These are phyloP conservation scores for Hypoxylon intermedium DNA, from an alignment of 495 filamentous ascomycete species.

Conservation along the genomic window DNA sequence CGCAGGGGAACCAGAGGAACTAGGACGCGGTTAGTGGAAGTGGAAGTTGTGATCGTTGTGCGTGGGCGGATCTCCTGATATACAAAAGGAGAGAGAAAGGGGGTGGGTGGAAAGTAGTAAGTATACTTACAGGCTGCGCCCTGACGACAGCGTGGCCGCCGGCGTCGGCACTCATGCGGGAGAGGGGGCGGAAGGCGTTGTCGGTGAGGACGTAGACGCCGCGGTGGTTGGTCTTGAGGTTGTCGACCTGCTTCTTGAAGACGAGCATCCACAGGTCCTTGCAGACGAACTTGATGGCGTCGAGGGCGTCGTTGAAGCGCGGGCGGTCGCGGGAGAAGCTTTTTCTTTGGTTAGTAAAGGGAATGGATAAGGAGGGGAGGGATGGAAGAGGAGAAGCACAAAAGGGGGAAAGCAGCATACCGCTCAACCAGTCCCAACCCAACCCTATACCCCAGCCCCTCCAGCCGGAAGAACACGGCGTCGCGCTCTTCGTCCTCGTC, in stretches of 20 bases:
- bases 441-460: constrained; percentile 86
- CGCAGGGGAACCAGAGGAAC: constrained; percentile 96
- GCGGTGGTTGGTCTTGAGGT: constrained; percentile 97
- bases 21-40: constrained; percentile 39
- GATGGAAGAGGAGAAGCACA: constrained; percentile 50
- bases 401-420: constrained; percentile 55
- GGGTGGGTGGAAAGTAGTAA: not conserved
- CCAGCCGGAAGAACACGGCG: constrained; percentile 82
- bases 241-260: constrained; percentile 96
- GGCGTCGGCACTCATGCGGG: constrained; percentile 81
- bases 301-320: constrained; percentile 83
- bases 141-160: constrained; percentile 72
- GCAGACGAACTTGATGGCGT: constrained; percentile 96
- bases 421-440: constrained; percentile 92
- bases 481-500: constrained; percentile 82
- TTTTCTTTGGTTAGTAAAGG: constrained; percentile 36
- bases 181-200: constrained; percentile 86
- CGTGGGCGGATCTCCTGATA: no score
- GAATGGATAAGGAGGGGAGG: constrained; percentile 65
- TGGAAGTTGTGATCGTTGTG: no score
- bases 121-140: constrained; percentile 78
- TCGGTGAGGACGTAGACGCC: constrained; percentile 97
- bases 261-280: constrained; percentile 95
- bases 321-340: constrained; percentile 90
- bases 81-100: not conserved